Base-by-base conservation (phyloP, 257 asterid species). In the Solanum habrochaites region DNA sequence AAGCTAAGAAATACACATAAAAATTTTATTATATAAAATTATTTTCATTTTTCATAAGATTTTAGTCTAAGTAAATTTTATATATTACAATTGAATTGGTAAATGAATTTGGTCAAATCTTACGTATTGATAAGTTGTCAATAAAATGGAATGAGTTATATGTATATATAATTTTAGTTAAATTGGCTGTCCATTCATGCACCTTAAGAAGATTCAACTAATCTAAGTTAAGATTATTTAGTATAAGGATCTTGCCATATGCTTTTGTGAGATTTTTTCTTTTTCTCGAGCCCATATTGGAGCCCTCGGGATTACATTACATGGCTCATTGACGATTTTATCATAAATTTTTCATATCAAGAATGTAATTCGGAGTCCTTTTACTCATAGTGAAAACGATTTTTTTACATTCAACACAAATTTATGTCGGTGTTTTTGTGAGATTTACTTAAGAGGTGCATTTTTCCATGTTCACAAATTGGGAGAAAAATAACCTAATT, bases 301-400 rank as follows among this genome's bases (percentile, higher is more conserved):
- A 56, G 11, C 2, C 3, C 0, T 56, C 1, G 10, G 2, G 11
- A 56, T 0, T 18, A 56, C 1, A 18, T 10, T 18, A 18, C 0
- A 0, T 10, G 2, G 62, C 0, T 18, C 0, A 18, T 18, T 18
- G n/a, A 56, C 11, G 0, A 3, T 56, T n/a, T 56, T 0, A 2
- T 18, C 4, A 16, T 7, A 4, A 18, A 2, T 2, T 52, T n/a
- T 18, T 0, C 3, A 56, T 56, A 56, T 18, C 10, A 18, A 56
- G 2, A 0, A 7, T 7, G 18, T 18, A 18, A 56, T 0, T 1
- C 11, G 2, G 18, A 4, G 18, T 9, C 1, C n/a, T n/a, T 52
- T 52, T 52, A 7, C 0, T 7, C 18, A 56, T 18, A 18, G 4
- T 56, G 11, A 18, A 18, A 56, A 18, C 11, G 3, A 0, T 56